These are phyloP conservation scores for Aureobasidium sp. DNA, from an alignment of 2,329 filamentous ascomycete species.

Conservation along the genomic window DNA sequence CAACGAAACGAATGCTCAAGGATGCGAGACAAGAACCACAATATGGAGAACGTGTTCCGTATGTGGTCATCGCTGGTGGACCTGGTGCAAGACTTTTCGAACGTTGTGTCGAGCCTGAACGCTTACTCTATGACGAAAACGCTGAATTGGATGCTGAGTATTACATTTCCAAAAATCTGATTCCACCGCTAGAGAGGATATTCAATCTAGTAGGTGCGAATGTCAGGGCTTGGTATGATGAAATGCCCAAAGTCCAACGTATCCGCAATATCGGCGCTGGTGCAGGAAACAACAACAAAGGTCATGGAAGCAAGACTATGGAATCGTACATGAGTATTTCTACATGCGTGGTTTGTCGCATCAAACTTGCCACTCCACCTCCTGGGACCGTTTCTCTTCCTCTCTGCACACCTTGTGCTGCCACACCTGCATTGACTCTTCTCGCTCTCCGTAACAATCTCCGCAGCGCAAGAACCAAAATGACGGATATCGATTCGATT, in stretches of 20 bases:
- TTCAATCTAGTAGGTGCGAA: conserved; percentile 97
- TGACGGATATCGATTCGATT: conserved; percentile 70
- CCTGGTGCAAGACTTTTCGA: conserved; percentile 89
- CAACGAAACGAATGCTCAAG: conserved; percentile 84
- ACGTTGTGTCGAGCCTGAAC: conserved; percentile 89
- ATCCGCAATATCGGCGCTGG: conserved; percentile 66
- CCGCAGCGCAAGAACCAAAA: conserved; percentile 67
- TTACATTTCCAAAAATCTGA: conserved; percentile 96
- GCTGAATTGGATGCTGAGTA: conserved; percentile 93
- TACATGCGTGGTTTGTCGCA: conserved; percentile 80
- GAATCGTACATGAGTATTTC: conserved; percentile 92
- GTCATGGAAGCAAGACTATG: conserved; percentile 68
- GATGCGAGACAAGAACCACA: conserved; percentile 92
- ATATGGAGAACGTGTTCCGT: conserved; percentile 95
- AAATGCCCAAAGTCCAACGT: conserved; percentile 93
- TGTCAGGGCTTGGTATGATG: conserved; percentile 91
- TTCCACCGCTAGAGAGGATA: conserved; percentile 94
- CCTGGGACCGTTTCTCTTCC: conserved; percentile 37
- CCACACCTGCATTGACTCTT: conserved; percentile 65
- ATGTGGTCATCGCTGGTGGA: conserved; percentile 90
- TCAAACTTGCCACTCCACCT: conserved; percentile 54
- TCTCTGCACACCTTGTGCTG: conserved; percentile 67
- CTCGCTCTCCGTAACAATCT: conserved; percentile 70
- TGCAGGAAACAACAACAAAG: conserved; percentile 15
- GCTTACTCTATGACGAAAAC: conserved; percentile 78